Evolutionary conservation across 257 asterid genomes (phyloP).

Genomic region (Solanum okadae): DNA sequence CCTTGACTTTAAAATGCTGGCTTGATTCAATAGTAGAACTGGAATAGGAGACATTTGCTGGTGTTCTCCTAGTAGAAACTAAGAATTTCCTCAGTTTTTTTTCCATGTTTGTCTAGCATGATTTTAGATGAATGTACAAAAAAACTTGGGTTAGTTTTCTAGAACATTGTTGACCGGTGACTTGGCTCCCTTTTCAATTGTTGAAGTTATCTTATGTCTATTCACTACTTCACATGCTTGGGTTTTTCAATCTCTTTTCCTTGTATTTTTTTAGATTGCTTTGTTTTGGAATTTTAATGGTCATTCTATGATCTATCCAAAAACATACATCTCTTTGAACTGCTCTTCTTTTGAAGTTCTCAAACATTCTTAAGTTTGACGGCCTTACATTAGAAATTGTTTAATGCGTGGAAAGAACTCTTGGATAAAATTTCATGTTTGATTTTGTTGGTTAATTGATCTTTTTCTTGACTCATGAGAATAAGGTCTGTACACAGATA

Average conservation of each 20-base stretch:
- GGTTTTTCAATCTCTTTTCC: not conserved
- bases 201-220: not conserved
- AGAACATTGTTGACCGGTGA: not conserved
- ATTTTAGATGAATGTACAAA: not conserved
- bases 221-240: not conserved
- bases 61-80: not conserved
- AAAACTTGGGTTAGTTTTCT: not conserved
- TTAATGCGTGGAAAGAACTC: not conserved
- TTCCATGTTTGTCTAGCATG: not conserved
- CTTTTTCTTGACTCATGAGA: not conserved
- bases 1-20: not conserved
- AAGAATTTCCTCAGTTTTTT: not conserved
- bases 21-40: not conserved
- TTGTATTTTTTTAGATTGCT: not conserved
- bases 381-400: not conserved
- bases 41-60: not conserved
- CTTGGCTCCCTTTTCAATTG: not conserved
- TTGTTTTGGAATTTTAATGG: not conserved
- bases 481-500: conserved; percentile 40
- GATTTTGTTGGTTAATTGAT: not conserved
- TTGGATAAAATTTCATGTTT: not conserved
- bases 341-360: not conserved
- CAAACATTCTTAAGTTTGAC: not conserved
- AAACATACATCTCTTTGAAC: not conserved
- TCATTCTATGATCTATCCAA: not conserved